These are phyloP conservation scores for Stropharia rugosoannulata DNA, from an alignment of 768 basidiomycete species.

Conservation along the genomic window DNA sequence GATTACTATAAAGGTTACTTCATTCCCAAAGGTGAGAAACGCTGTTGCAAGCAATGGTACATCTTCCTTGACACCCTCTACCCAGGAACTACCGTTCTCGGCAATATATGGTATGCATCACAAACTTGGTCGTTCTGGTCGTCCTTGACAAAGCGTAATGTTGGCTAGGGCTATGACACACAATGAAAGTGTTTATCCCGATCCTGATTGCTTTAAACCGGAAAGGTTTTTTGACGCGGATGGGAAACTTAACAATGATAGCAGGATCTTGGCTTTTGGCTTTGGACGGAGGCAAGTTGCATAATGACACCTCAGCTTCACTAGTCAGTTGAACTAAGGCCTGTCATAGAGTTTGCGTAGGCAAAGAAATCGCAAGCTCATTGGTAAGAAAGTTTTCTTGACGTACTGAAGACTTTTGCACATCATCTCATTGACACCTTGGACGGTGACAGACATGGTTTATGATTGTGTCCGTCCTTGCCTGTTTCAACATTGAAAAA, in stretches of 20 bases:
- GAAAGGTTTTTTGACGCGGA: conserved; percentile 24
- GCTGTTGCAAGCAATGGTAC: neutral
- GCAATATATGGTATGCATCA: neutral
- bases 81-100: neutral
- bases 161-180: conserved; percentile 19
- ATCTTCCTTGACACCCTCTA: neutral
- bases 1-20: conserved; percentile 6
- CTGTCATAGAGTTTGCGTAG: neutral
- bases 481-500: neutral
- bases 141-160: neutral
- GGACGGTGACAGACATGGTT: no score
- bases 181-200: conserved; percentile 30
- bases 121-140: neutral
- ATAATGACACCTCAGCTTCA: neutral
- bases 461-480: neutral
- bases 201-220: conserved; percentile 31
- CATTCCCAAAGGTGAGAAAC: conserved; percentile 1
- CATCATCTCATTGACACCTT: no score
- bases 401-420: no score
- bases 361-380: conserved; percentile 10
- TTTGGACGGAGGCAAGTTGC: conserved; percentile 10
- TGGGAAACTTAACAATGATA: conserved; percentile 17
- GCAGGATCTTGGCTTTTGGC: conserved; percentile 10
- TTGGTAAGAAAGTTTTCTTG: neutral
- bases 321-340: neutral